Evolutionary conservation across 305 asterid species (phyloP).

Genomic region (Rubia peregrina): DNA sequence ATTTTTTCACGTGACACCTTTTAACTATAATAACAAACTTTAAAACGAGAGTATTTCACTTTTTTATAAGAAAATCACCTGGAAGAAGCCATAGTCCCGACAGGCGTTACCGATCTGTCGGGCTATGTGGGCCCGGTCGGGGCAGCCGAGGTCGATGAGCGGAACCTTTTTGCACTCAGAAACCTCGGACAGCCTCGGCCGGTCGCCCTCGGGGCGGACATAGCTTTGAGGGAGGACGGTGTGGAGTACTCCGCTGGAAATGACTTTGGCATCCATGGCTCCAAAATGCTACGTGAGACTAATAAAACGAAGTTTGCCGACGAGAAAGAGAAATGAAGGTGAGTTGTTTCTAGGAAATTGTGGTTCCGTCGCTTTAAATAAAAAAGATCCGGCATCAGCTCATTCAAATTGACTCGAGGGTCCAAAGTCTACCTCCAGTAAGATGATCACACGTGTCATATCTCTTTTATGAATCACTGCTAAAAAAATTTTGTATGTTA

Average conservation of each 20-base stretch:
- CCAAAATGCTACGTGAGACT: background rate
- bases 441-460: background rate
- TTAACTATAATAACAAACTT: too few species aligned
- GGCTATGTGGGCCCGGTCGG: constrained; percentile 29
- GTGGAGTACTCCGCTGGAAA: constrained; percentile 51
- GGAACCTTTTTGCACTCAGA: constrained; percentile 47
- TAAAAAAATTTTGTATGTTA: too few species aligned
- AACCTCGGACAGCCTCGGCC: constrained; percentile 61
- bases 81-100: constrained; percentile 63
- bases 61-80: constrained; percentile 31
- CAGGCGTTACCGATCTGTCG: constrained; percentile 59
- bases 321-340: background rate
- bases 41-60: background rate
- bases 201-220: constrained; percentile 67
- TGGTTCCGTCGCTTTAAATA: background rate
- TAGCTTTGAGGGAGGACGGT: constrained; percentile 57
- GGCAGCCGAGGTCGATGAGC: constrained; percentile 47
- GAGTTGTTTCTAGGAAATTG: background rate
- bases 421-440: background rate
- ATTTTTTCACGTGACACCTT: too few species aligned
- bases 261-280: constrained; percentile 55
- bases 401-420: background rate
- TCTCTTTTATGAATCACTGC: background rate
- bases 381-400: background rate
- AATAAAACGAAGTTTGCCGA: background rate